Conservation (phyloP, 2,329 filamentous ascomycete species). For the Cladophialophora yegresii region DNA sequence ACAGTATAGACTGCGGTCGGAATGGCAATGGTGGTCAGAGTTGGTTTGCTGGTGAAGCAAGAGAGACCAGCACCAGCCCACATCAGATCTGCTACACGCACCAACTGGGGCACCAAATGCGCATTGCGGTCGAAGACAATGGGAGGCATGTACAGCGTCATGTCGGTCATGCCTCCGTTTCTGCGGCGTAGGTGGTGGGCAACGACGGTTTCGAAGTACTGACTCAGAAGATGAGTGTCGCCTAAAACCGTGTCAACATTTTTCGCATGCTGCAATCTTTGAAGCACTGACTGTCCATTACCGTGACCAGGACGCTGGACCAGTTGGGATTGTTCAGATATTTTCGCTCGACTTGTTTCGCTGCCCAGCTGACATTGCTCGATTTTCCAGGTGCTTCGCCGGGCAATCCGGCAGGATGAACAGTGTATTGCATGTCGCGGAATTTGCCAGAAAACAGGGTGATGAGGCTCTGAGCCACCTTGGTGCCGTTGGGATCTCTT, state of each 20-base stretch:
- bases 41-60: slow-evolving; percentile 57
- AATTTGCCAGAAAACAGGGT: slow-evolving; percentile 66
- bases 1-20: slow-evolving; percentile 75
- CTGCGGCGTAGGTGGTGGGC: slow-evolving; percentile 64
- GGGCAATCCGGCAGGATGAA: slow-evolving; percentile 66
- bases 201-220: slow-evolving; percentile 67
- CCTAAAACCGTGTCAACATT: slow-evolving; percentile 48
- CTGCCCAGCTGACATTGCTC: slow-evolving; percentile 72
- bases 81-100: slow-evolving; percentile 70
- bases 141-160: slow-evolving; percentile 68
- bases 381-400: slow-evolving; percentile 73
- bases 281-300: slow-evolving; percentile 66
- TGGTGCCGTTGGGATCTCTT: slow-evolving; percentile 62
- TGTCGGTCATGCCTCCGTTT: slow-evolving; percentile 51
- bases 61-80: slow-evolving; percentile 73
- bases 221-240: slow-evolving; percentile 68
- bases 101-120: slow-evolving; percentile 65
- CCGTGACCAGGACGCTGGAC: slow-evolving; percentile 67
- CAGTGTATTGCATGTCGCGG: slow-evolving; percentile 65
- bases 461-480: slow-evolving; percentile 65
- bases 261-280: neutral
- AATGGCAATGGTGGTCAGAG: slow-evolving; percentile 64
- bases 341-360: slow-evolving; percentile 64
- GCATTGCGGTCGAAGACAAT: slow-evolving; percentile 75
- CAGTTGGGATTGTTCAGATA: slow-evolving; percentile 55